A percentile compares a stretch with the other conserved stretches of the same genome.
phyloP scores from a whole-genome alignment of 1,139 yeast species.

The Geotrichum aggregatum region DNA sequence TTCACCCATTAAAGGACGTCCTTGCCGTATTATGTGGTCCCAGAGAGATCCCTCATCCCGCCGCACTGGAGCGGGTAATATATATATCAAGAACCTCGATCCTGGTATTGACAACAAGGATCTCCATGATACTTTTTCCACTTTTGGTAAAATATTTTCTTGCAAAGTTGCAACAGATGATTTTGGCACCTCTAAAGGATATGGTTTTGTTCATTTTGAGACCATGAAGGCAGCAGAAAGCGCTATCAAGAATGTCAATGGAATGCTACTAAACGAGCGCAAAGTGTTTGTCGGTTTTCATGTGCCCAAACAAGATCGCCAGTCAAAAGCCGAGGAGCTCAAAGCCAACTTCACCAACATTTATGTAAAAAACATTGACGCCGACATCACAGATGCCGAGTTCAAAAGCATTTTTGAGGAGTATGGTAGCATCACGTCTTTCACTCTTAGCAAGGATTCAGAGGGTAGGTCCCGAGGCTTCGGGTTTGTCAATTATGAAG shows the following conservation, averaged over 20 bases:
- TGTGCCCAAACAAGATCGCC: slow-evolving; percentile 90
- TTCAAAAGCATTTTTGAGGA: slow-evolving; percentile 68
- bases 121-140: slow-evolving; percentile 94
- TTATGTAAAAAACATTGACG: slow-evolving; percentile 83
- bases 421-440: slow-evolving; percentile 80
- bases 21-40: slow-evolving; percentile 99
- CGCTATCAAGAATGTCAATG: slow-evolving; percentile 96
- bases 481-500: slow-evolving; percentile 88
- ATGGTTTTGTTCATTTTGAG: slow-evolving; percentile 97
- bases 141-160: slow-evolving; percentile 92
- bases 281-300: slow-evolving; percentile 96
- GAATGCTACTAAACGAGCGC: slow-evolving; percentile 96
- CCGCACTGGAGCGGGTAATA: slow-evolving; percentile 95
- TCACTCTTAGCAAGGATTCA: slow-evolving; percentile 72
- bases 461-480: slow-evolving; percentile 94
- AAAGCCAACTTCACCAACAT: slow-evolving; percentile 93
- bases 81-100: slow-evolving; percentile 96
- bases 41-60: slow-evolving; percentile 97
- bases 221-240: slow-evolving; percentile 88
- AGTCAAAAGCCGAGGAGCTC: slow-evolving; percentile 86
- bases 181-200: slow-evolving; percentile 87
- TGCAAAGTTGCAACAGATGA: slow-evolving; percentile 97
- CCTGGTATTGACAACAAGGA: slow-evolving; percentile 99
- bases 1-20: slow-evolving; percentile 87
- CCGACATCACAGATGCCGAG: slow-evolving; percentile 64